Conservation (phyloP, 495 filamentous ascomycete species). For the Elasticomyces elasticus region DNA sequence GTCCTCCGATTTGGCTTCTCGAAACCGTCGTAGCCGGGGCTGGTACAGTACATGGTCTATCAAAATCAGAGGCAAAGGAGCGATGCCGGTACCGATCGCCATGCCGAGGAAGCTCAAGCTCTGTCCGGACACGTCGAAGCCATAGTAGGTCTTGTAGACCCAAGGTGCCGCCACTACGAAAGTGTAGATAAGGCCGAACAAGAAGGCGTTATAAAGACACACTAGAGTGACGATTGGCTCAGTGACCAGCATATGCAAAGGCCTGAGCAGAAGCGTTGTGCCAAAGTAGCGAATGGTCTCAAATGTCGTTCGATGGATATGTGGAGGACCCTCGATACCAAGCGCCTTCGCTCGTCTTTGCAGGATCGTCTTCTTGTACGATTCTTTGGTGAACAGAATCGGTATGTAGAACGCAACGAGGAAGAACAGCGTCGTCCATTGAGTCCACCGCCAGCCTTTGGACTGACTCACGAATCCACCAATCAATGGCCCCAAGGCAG, state of each 20-base stretch:
- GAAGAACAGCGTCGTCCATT: slow-evolving; percentile 22
- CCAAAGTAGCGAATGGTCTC: slow-evolving; percentile 22
- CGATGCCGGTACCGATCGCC: slow-evolving; percentile 13
- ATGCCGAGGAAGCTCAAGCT: slow-evolving; percentile 27
- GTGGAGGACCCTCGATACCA: slow-evolving; percentile 26
- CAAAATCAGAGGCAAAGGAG: slow-evolving; percentile 16
- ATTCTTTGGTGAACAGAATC: slow-evolving; percentile 32
- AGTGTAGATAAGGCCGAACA: slow-evolving; percentile 26
- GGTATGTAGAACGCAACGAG: slow-evolving; percentile 20
- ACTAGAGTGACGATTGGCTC: slow-evolving; percentile 27
- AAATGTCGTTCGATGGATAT: slow-evolving; percentile 16
- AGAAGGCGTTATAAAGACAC: slow-evolving; percentile 24
- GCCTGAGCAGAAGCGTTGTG: slow-evolving; percentile 20
- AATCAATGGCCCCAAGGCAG: slow-evolving; percentile 27
- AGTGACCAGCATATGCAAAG: slow-evolving; percentile 27
- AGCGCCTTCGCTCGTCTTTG: slow-evolving; percentile 30
- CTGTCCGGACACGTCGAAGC: slow-evolving; percentile 17
- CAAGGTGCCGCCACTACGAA: slow-evolving; percentile 24
- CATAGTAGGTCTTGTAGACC: slow-evolving; percentile 22
- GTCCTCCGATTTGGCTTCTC: background rate
- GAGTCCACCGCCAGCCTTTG: slow-evolving; percentile 28
- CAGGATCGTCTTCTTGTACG: slow-evolving; percentile 31
- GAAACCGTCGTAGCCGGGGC: slow-evolving; percentile 14
- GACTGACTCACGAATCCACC: slow-evolving; percentile 20
- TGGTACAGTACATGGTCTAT: slow-evolving; percentile 20